These are phyloP conservation scores for Botryotinia convoluta DNA, from an alignment of 2,329 filamentous ascomycete genomes.

Conservation along the genomic window DNA sequence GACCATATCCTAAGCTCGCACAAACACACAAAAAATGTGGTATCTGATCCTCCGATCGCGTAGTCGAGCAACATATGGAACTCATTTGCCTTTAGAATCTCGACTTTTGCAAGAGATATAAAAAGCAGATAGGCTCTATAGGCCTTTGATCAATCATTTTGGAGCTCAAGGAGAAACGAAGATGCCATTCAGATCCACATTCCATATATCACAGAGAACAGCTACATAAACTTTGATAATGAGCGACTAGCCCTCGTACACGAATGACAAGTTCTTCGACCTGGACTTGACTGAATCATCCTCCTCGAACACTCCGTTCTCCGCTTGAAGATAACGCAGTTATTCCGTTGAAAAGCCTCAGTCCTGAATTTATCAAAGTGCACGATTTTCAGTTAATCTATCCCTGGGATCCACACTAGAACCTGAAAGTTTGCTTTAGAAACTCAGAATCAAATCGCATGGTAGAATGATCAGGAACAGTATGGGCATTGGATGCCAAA, in stretches of 20 bases:
- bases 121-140: neutral
- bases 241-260: neutral
- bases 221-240: neutral
- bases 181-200: neutral
- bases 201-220: neutral
- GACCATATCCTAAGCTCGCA: neutral
- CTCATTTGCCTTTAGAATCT: neutral
- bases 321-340: neutral
- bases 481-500: neutral
- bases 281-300: fast-evolving
- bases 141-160: neutral
- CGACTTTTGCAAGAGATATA: neutral
- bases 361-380: neutral
- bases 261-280: neutral
- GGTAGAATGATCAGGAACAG: neutral
- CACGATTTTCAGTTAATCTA: neutral
- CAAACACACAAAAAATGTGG: neutral
- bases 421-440: neutral
- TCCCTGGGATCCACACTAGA: neutral
- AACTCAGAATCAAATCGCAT: neutral
- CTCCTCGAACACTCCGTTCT: neutral
- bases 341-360: neutral
- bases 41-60: neutral
- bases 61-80: neutral
- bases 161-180: neutral